Evolutionary conservation across 2,329 filamentous ascomycete species (phyloP).

Genomic region (Stagonosporopsis chrysanthemi): DNA sequence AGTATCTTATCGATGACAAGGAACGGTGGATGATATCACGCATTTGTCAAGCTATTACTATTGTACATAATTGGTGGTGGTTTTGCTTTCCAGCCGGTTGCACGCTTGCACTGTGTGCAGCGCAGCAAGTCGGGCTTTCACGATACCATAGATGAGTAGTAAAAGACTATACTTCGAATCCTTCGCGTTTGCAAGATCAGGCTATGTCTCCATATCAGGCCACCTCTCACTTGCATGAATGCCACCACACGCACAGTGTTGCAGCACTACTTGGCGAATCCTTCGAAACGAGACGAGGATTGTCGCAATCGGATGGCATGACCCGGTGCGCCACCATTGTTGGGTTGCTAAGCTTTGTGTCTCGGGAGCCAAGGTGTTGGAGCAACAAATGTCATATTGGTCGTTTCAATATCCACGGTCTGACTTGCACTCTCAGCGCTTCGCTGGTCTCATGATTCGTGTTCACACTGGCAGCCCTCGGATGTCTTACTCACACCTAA

Average conservation of each 20-base stretch:
- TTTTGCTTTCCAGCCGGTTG: neutral
- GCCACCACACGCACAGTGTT: neutral
- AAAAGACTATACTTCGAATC: neutral
- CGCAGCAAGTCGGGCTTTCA: neutral
- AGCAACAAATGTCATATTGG: neutral
- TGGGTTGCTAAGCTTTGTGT: constrained; percentile 11
- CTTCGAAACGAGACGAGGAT: neutral
- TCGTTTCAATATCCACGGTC: neutral
- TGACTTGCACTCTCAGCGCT: neutral
- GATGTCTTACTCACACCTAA: too few relatives aligned
- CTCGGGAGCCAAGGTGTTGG: constrained; percentile 7
- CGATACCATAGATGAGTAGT: constrained; percentile 14
- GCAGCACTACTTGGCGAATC: constrained; percentile 1
- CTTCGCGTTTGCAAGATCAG: neutral
- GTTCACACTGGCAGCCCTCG: neutral
- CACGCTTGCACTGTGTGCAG: constrained; percentile 14
- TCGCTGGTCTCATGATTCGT: neutral
- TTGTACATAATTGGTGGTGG: constrained; percentile 17
- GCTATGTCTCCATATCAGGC: constrained; percentile 6
- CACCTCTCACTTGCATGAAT: constrained; percentile 4
- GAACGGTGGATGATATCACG: constrained; percentile 5
- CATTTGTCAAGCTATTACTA: constrained; percentile 10
- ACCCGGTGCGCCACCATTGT: constrained; percentile 7
- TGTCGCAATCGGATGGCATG: neutral
- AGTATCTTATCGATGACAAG: neutral